phyloP scores from a whole-genome alignment of 768 basidiomycete species.

The Gloeophyllum trabeum region DNA sequence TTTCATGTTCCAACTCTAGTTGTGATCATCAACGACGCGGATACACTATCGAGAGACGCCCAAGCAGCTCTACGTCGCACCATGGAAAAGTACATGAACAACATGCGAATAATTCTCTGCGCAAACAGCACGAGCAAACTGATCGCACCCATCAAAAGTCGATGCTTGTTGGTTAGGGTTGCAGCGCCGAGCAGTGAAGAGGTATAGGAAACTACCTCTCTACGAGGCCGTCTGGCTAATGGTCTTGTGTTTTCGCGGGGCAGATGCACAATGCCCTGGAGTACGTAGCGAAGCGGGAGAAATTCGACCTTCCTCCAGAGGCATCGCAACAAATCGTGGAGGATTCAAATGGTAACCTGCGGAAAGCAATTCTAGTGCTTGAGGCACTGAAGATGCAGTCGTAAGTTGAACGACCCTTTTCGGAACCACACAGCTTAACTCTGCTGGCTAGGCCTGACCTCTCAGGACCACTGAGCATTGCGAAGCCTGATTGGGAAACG shows the following conservation, averaged over 20 bases:
- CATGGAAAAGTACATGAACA: constrained; percentile 99
- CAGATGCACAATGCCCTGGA: constrained; percentile 78
- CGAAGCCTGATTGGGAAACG: constrained; percentile 99
- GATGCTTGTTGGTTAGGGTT: constrained; percentile 89
- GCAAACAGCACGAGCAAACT: constrained; percentile 92
- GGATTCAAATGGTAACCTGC: constrained; percentile 81
- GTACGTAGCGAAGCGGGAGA: constrained; percentile 70
- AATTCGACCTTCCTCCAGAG: constrained; percentile 71
- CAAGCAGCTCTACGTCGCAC: constrained; percentile 94
- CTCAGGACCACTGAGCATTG: constrained; percentile 66
- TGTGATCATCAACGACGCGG: constrained; percentile 97
- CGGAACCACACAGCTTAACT: not conserved
- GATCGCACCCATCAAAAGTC: constrained; percentile 93
- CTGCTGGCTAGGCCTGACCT: constrained; percentile 57
- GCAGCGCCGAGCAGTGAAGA: constrained; percentile 75
- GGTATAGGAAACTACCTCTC: constrained; percentile 28
- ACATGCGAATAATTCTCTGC: constrained; percentile 93
- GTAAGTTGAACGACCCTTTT: constrained; percentile 41
- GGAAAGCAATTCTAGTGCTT: constrained; percentile 89
- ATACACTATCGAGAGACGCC: constrained; percentile 88
- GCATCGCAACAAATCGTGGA: constrained; percentile 66
- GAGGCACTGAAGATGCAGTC: constrained; percentile 97
- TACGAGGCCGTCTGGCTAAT: constrained; percentile 1
- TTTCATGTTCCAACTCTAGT: constrained; percentile 32
- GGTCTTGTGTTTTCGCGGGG: not conserved